Conservation (phyloP, 352 stramenopile species). For the Thalassiosira tumida region DNA sequence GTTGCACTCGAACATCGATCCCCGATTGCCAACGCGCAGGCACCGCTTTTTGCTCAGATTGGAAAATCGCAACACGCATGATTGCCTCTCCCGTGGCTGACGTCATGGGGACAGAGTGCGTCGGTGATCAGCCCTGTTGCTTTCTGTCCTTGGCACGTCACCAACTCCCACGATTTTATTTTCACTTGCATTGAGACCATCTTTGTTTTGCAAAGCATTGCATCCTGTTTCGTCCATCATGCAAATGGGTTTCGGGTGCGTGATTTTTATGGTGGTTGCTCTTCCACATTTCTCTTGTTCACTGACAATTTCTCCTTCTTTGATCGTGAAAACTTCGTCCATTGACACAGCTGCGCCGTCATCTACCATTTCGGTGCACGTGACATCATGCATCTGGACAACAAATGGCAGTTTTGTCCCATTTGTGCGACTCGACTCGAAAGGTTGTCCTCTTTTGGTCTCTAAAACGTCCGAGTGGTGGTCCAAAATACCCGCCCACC, state of each 20-base stretch:
- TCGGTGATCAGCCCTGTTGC: slow-evolving; percentile 34
- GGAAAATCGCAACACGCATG: slow-evolving; percentile 34
- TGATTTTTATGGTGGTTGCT: slow-evolving; percentile 39
- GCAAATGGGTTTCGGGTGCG: slow-evolving; percentile 35
- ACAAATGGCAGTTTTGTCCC: slow-evolving; percentile 42
- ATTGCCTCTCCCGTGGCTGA: slow-evolving; percentile 29
- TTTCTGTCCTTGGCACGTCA: neutral
- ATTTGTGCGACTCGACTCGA: slow-evolving; percentile 1
- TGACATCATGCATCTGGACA: slow-evolving; percentile 43
- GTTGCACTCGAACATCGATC: slow-evolving; percentile 12
- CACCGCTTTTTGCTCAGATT: neutral
- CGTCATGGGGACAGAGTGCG: slow-evolving; percentile 34
- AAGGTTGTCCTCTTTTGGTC: slow-evolving; percentile 21
- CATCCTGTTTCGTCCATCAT: slow-evolving; percentile 42
- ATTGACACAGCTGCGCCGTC: neutral
- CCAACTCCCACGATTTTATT: slow-evolving; percentile 27
- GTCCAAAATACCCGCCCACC: slow-evolving; percentile 13
- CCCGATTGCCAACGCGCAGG: neutral
- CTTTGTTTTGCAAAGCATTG: slow-evolving; percentile 42
- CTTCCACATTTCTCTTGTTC: slow-evolving; percentile 14
- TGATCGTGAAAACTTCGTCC: slow-evolving; percentile 7
- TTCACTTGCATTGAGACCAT: slow-evolving; percentile 38
- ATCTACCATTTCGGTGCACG: slow-evolving; percentile 43
- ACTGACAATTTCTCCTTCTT: slow-evolving; percentile 44
- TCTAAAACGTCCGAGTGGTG: slow-evolving; percentile 8